Evolutionary conservation across 495 filamentous ascomycete species (phyloP), one percentile per base, ranked within the genome.

Genomic region (Penicillium ochrochloron): DNA sequence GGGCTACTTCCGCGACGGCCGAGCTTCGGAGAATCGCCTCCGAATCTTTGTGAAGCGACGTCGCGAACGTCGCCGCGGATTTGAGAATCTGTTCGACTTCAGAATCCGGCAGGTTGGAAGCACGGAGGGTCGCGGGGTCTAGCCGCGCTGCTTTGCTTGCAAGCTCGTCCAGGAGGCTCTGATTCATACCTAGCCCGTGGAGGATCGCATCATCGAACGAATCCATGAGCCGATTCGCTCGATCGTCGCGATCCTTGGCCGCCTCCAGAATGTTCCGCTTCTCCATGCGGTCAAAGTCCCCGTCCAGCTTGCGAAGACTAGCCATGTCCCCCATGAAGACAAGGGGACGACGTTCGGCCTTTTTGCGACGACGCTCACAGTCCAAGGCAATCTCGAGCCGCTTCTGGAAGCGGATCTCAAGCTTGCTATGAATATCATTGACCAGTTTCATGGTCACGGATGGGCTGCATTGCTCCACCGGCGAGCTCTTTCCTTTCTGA

Each of bases 201-300:
- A 85, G 71, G 19, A 84, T 81, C 14, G 81, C 83, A 58, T 82
- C 78, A 54, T 85, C 82, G 58, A 85, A 83, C 9, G 80, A 75
- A 65, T 85, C 81, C 80, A 85, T 85, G 10, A 85, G 72, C 39
- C 74, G 70, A 62, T 85, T 85, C 21, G 82, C 82, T 62, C 83
- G 73, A 11, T 77, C 75, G 68, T 84, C 80, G 25, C 80, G 78
- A 42, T 84, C 78, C 65, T 79, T 77, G 41, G 80, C 82, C 9
- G 82, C 82, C 57, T 83, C 81, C 5, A 85, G 66, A 17, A 81
- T 78, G 51, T 82, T 82, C 46, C 80, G 80, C 50, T 78, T 82
- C 61, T 85, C 83, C 75, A 83, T 83, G 39, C 76, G 74, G 62
- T 84, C 80, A 61, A 85, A 85, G 25, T 85, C 81, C n/a, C 70